Percentiles rank a stretch among this genome's conserved stretches.
phyloP scores from a whole-genome alignment of 176 grass and related monocot genomes.

The Neostapfia colusana region DNA sequence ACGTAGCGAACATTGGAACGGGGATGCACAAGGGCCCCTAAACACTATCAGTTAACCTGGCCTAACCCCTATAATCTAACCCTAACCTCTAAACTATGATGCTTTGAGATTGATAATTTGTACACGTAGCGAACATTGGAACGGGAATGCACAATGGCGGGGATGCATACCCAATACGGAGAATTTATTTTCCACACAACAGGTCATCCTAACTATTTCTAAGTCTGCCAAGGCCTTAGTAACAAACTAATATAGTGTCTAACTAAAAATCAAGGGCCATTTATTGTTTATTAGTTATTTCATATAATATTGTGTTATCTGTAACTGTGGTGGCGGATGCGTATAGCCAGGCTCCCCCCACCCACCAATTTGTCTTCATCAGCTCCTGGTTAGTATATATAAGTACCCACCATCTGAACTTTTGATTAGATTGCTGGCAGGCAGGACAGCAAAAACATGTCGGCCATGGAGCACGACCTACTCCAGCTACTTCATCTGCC shows the following conservation, averaged over 20 bases:
- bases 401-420: constrained; percentile 3
- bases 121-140: too few relatives aligned
- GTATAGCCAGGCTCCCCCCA: not conserved
- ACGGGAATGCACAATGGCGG: too few relatives aligned
- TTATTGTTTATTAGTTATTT: not conserved
- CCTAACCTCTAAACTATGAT: too few relatives aligned
- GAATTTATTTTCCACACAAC: too few relatives aligned
- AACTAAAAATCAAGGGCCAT: not conserved
- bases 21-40: too few relatives aligned
- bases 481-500: constrained; percentile 1
- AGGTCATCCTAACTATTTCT: too few relatives aligned
- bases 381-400: not conserved
- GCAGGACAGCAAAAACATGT: not conserved
- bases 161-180: too few relatives aligned
- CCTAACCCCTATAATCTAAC: too few relatives aligned
- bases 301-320: not conserved
- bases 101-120: too few relatives aligned
- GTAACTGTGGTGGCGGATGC: not conserved
- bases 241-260: not conserved
- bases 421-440: not conserved
- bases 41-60: too few relatives aligned
- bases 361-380: not conserved
- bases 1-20: too few relatives aligned
- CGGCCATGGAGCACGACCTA: constrained; percentile 16
- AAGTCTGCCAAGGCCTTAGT: too few relatives aligned